These are phyloP conservation scores for Sclerotinia sclerotiorum DNA, from an alignment of 2,329 filamentous ascomycete species.

Conservation along the genomic window DNA sequence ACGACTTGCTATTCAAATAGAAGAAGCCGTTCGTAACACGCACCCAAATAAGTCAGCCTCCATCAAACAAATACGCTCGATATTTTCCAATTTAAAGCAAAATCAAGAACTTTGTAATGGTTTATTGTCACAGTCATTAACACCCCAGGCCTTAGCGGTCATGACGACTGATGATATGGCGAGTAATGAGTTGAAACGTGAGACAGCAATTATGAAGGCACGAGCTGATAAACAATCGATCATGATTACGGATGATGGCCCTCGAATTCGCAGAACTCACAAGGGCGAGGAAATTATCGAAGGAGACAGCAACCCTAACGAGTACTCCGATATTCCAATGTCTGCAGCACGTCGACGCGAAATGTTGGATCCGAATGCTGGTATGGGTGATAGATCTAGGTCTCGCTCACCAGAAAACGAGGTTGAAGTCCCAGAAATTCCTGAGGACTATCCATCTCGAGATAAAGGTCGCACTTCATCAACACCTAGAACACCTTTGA, in stretches of 20 bases:
- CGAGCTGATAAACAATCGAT: slow-evolving; percentile 81
- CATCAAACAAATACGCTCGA: slow-evolving; percentile 66
- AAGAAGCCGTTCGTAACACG: slow-evolving; percentile 64
- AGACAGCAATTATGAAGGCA: slow-evolving; percentile 75
- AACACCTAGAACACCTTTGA: slow-evolving; percentile 37
- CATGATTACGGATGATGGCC: slow-evolving; percentile 69
- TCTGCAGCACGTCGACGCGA: slow-evolving; percentile 42
- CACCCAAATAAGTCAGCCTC: slow-evolving; percentile 56
- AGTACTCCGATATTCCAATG: slow-evolving; percentile 33
- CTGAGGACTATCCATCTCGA: slow-evolving; percentile 36
- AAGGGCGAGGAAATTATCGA: slow-evolving; percentile 93
- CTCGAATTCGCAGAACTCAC: slow-evolving; percentile 83
- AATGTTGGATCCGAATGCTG: slow-evolving; percentile 42
- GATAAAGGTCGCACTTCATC: slow-evolving; percentile 35
- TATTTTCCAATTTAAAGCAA: slow-evolving; percentile 85
- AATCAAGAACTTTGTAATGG: slow-evolving; percentile 77
- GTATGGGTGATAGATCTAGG: slow-evolving; percentile 39
- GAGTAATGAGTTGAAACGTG: slow-evolving; percentile 80
- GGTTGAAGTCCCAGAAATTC: slow-evolving; percentile 39
- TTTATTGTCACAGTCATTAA: slow-evolving; percentile 70
- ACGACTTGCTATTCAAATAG: slow-evolving; percentile 73
- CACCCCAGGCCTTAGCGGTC: slow-evolving; percentile 73
- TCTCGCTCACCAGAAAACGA: slow-evolving; percentile 42
- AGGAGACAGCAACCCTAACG: slow-evolving; percentile 56
- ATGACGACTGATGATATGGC: slow-evolving; percentile 93